phyloP scores from a whole-genome alignment of 139 green algal genomes.

The Chlorella sp. region DNA sequence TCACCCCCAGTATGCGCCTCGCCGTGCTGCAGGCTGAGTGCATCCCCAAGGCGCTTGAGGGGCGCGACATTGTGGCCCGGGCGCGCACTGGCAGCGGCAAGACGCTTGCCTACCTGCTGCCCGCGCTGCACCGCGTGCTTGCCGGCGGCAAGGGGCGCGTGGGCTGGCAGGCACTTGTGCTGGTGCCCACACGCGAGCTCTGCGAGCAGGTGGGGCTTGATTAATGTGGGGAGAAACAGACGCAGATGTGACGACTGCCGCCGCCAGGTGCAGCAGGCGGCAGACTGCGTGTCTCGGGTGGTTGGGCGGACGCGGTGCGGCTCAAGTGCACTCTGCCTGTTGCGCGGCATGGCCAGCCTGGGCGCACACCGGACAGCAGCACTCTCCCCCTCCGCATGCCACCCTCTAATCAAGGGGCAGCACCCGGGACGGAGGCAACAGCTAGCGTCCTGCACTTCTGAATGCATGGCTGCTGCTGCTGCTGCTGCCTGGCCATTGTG shows the following conservation, averaged over 20 bases:
- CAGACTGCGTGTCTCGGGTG: too few species aligned
- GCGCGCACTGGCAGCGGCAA: slow-evolving; percentile 91
- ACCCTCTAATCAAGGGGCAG: too few species aligned
- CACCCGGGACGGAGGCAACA: too few species aligned
- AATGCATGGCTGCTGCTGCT: background rate
- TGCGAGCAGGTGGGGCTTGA: slow-evolving; percentile 82
- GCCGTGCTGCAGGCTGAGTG: slow-evolving; percentile 32
- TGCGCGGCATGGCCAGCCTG: too few species aligned
- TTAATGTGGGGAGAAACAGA: too few species aligned
- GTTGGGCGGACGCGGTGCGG: too few species aligned
- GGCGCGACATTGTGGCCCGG: slow-evolving; percentile 83
- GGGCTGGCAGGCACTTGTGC: slow-evolving; percentile 81
- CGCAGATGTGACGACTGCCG: too few species aligned
- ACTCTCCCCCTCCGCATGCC: too few species aligned
- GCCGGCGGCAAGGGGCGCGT: slow-evolving; percentile 38
- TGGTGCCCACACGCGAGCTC: slow-evolving; percentile 95
- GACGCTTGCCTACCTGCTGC: slow-evolving; percentile 90
- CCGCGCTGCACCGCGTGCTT: slow-evolving; percentile 77
- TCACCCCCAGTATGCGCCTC: background rate
- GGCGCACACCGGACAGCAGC: too few species aligned
- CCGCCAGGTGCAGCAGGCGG: too few species aligned
- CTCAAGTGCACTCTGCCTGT: too few species aligned
- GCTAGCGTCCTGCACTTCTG: background rate
- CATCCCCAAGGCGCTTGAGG: slow-evolving; percentile 80
- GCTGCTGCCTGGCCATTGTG: background rate